These are phyloP conservation scores for Ustilaginoidea virens DNA, from an alignment of 2,329 filamentous ascomycete species.

Conservation along the genomic window DNA sequence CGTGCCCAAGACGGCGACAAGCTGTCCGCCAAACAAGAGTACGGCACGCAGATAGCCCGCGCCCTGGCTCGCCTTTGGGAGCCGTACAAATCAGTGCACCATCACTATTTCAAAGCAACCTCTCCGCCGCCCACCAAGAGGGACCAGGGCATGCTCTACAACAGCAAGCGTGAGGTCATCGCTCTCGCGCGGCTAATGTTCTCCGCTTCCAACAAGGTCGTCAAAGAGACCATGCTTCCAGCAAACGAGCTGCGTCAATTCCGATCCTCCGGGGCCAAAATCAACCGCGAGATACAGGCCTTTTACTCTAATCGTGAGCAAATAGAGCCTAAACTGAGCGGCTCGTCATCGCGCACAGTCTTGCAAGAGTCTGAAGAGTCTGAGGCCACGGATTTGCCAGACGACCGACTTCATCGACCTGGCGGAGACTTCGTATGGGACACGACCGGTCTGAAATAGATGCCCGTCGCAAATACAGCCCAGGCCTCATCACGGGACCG, in stretches of 20 bases:
- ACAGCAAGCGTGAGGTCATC: conserved; percentile 24
- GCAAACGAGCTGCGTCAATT: conserved; percentile 18
- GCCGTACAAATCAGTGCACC: conserved; percentile 26
- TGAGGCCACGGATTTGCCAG: conserved; percentile 6
- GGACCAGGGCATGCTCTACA: conserved; percentile 15
- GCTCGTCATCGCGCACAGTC: no score
- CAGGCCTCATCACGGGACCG: no score
- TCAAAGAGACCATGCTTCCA: conserved; percentile 23
- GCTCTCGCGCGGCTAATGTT: conserved; percentile 30
- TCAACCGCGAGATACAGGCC: conserved; percentile 21
- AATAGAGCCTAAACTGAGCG: conserved; percentile 16
- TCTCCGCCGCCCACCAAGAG: conserved; percentile 10
- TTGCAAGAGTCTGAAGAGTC: no score
- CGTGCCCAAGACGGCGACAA: conserved; percentile 15
- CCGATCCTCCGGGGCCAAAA: conserved; percentile 16
- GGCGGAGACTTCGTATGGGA: conserved; percentile 18
- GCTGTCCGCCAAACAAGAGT: conserved; percentile 22
- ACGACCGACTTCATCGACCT: conserved; percentile 4
- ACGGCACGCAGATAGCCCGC: conserved; percentile 32
- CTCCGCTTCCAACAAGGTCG: conserved; percentile 26
- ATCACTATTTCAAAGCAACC: conserved; percentile 18
- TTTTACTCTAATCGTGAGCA: conserved; percentile 20
- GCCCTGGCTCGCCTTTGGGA: conserved; percentile 37
- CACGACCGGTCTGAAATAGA: conserved; percentile 13
- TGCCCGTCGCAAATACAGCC: no score